Evolutionary conservation across 371 early-diverging fungal species (phyloP).

Genomic region (Apophysomyces sp.): DNA sequence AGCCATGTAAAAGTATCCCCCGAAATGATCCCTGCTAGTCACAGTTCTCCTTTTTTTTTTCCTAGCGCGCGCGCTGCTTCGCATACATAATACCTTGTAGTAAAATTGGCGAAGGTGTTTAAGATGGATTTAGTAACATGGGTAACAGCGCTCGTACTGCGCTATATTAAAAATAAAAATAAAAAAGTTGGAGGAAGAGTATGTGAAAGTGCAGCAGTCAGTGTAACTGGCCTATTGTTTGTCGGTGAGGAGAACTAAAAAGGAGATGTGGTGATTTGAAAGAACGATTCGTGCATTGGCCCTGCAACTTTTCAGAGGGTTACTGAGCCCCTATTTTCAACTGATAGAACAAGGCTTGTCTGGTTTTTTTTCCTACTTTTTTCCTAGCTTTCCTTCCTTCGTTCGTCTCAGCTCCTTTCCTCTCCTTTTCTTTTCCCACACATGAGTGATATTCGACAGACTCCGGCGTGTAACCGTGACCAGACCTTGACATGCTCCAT

Average conservation of each 20-base stretch:
- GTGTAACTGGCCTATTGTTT: constrained; percentile 1
- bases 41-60: background rate
- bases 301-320: background rate
- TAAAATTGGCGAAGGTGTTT: background rate
- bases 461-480: background rate
- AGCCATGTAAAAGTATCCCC: background rate
- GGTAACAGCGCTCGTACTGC: background rate
- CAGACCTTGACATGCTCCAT: background rate
- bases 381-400: background rate
- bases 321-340: constrained; percentile 1
- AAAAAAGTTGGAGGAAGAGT: background rate
- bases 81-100: background rate
- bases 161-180: background rate
- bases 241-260: constrained; percentile 3
- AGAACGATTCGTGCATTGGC: constrained; percentile 2
- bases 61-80: background rate
- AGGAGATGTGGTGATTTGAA: background rate
- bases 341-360: background rate
- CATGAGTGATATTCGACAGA: background rate
- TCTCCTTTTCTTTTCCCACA: background rate
- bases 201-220: background rate
- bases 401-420: background rate
- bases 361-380: background rate
- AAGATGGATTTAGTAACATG: background rate
- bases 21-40: background rate